Evolutionary conservation across 129 eudicot species (phyloP).

Genomic region (Cynara cardunculus): DNA sequence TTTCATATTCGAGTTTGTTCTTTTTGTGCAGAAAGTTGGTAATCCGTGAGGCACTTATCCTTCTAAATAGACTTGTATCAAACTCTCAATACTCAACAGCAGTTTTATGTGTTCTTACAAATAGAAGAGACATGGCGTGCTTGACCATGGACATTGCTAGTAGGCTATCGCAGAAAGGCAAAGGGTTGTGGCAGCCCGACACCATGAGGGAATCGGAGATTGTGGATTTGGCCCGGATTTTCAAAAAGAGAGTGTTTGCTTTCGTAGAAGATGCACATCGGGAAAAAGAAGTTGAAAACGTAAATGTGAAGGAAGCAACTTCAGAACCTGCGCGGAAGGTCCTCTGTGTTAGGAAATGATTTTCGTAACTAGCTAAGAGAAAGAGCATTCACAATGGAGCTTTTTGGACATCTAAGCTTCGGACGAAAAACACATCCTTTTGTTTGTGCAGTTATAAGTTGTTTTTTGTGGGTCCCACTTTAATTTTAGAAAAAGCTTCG

Average conservation of each 20-base stretch:
- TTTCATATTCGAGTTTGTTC: not conserved
- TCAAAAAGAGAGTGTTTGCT: conserved; percentile 55
- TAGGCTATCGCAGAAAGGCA: conserved; percentile 47
- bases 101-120: conserved; percentile 60
- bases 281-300: not conserved
- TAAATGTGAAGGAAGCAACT: not conserved
- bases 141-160: conserved; percentile 59
- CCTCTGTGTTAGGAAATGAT: not conserved
- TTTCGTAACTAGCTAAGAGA: not conserved
- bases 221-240: conserved; percentile 53
- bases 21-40: conserved; percentile 66
- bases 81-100: conserved; percentile 53
- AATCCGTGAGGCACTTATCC: conserved; percentile 68
- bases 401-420: not conserved
- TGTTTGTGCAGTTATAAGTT: not conserved
- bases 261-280: conserved; percentile 53
- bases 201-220: conserved; percentile 58
- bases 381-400: not conserved
- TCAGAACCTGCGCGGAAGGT: not conserved
- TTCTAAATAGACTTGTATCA: conserved; percentile 73
- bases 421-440: not conserved
- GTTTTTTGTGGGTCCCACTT: not conserved
- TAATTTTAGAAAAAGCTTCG: not conserved
- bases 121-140: conserved; percentile 56
- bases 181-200: conserved; percentile 42